Conservation (phyloP, 768 basidiomycete genomes). For the Phlebiopsis gigantea region DNA sequence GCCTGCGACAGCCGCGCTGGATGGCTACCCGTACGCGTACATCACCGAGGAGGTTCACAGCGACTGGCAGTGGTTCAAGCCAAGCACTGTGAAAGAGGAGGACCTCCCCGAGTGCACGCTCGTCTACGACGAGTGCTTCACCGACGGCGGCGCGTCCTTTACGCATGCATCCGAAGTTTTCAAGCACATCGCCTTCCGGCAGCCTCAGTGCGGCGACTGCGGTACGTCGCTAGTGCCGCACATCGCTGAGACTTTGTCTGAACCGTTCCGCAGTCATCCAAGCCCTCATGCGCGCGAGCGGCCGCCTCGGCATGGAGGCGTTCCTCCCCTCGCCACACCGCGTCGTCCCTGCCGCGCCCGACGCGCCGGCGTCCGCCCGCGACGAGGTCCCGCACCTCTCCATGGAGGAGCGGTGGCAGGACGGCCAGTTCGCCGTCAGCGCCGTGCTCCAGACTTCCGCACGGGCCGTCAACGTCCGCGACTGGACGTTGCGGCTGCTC, state of each 20-base stretch:
- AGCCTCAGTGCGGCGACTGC: conserved; percentile 32
- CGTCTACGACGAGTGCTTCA: conserved; percentile 20
- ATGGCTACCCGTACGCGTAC: conserved; percentile 30
- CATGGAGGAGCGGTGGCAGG: conserved; percentile 5
- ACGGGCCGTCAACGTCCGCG: conserved; percentile 7
- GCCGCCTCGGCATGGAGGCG: conserved; percentile 10
- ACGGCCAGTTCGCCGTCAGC: conserved; percentile 6
- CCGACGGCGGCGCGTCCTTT: conserved; percentile 7
- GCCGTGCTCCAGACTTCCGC: conserved; percentile 1
- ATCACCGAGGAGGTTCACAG: conserved; percentile 6
- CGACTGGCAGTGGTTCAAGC: conserved; percentile 14
- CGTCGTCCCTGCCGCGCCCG: not conserved
- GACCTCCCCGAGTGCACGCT: conserved; percentile 18
- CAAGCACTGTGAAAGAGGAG: not conserved
- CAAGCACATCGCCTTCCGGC: conserved; percentile 29
- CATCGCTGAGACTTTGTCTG: not conserved
- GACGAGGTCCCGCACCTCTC: conserved; percentile 7
- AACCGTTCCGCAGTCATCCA: conserved; percentile 7
- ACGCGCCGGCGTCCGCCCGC: not conserved
- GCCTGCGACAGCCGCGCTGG: conserved; percentile 22
- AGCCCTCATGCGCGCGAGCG: conserved; percentile 9
- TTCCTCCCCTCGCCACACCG: conserved; percentile 11
- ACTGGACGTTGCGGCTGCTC: conserved; percentile 14
- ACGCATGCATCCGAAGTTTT: conserved; percentile 25
- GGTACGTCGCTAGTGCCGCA: conserved; percentile 7